Percentiles rank a stretch among this genome's conserved stretches.
Conservation (phyloP, 2,329 filamentous ascomycete genomes). For the Trichoderma koningii region DNA sequence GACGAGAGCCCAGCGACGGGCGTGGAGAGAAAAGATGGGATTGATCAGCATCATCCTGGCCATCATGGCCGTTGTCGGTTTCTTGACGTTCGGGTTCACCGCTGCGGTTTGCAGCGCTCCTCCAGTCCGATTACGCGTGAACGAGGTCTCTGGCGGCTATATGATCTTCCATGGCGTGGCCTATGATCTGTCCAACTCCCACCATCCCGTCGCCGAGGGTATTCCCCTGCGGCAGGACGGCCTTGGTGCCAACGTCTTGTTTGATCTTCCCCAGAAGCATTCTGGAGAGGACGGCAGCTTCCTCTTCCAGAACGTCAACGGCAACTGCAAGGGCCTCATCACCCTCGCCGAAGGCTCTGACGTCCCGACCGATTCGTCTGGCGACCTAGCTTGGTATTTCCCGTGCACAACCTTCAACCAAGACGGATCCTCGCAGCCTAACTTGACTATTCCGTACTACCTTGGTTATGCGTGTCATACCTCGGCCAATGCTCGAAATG, state of each 20-base stretch:
- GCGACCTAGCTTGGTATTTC: constrained; percentile 92
- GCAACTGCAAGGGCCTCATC: constrained; percentile 90
- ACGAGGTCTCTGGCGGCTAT: constrained; percentile 77
- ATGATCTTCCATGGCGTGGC: constrained; percentile 97
- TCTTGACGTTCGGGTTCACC: constrained; percentile 95
- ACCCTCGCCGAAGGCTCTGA: constrained; percentile 69
- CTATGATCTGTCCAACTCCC: constrained; percentile 76
- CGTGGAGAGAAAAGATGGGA: constrained; percentile 98
- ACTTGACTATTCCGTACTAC: constrained; percentile 74
- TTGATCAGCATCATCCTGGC: constrained; percentile 88
- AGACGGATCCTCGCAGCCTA: constrained; percentile 80
- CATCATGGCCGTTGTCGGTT: constrained; percentile 88
- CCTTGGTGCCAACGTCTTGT: constrained; percentile 75
- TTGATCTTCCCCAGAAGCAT: constrained; percentile 77
- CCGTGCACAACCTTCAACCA: constrained; percentile 91
- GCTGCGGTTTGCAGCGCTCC: constrained; percentile 78
- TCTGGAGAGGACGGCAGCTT: constrained; percentile 94
- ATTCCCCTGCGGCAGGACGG: constrained; percentile 60
- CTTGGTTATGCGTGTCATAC: constrained; percentile 90
- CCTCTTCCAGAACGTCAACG: constrained; percentile 97
- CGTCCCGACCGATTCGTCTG: constrained; percentile 72
- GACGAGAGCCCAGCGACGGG: constrained; percentile 81
- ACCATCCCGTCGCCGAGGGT: constrained; percentile 77
- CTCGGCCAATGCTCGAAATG: constrained; percentile 62
- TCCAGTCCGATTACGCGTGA: constrained; percentile 73